A percentile compares a stretch with the other conserved stretches of the same genome.
These are phyloP conservation scores for Backusella liffmaniae DNA, from an alignment of 192 early-diverging fungal species.

Conservation along the genomic window DNA sequence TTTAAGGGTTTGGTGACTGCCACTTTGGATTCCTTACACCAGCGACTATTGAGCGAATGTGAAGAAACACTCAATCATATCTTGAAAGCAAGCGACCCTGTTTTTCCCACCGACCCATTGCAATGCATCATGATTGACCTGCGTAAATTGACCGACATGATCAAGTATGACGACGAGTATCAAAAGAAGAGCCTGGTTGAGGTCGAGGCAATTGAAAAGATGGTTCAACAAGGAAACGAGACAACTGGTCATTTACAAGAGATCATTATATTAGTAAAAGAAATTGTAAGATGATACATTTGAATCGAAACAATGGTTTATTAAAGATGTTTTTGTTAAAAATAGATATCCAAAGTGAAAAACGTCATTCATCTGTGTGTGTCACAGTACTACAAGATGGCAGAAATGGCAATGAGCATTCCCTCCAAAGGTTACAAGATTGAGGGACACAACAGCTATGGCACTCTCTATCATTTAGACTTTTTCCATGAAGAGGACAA, in stretches of 20 bases:
- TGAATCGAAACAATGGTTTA: neutral
- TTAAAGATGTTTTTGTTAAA: neutral
- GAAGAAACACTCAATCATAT: slow-evolving; percentile 18
- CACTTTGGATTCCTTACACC: slow-evolving; percentile 31
- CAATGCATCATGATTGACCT: slow-evolving; percentile 21
- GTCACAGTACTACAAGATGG: slow-evolving; percentile 30
- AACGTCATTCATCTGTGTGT: slow-evolving; percentile 31
- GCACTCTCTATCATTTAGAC: neutral
- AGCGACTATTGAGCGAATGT: slow-evolving; percentile 23
- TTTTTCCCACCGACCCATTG: slow-evolving; percentile 24
- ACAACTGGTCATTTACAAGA: neutral
- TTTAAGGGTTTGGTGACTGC: slow-evolving; percentile 27
- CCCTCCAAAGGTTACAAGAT: slow-evolving; percentile 39
- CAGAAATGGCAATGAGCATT: slow-evolving; percentile 40
- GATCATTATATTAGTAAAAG: neutral
- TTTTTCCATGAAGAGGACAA: neutral
- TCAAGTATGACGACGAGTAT: slow-evolving; percentile 10
- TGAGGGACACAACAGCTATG: slow-evolving; percentile 35
- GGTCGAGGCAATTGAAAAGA: neutral
- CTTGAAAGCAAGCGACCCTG: neutral
- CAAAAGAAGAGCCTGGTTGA: neutral
- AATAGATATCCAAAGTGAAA: slow-evolving; percentile 19
- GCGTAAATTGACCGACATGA: slow-evolving; percentile 38
- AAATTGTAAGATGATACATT: neutral
- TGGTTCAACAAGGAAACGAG: neutral